Base-by-base conservation (phyloP, 345 rosid genomes). In the Toxicodendron radicans region DNA sequence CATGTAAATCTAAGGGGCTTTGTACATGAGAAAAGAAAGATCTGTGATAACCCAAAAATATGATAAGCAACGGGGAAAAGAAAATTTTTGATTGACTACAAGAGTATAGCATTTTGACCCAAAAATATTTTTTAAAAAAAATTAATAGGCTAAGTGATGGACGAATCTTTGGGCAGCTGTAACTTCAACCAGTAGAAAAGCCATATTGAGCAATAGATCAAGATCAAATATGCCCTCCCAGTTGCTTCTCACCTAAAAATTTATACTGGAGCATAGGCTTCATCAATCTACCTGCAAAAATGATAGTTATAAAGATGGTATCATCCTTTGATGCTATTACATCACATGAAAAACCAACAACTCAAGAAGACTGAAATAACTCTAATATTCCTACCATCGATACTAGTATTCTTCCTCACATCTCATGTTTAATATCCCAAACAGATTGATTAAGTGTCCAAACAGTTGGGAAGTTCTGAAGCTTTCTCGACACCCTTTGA, bases 401-500 rank as follows among this genome's bases (percentile, higher is more conserved):
- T 9, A 48, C 53, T 4, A 8, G 23, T 1, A 46, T 18, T 53
- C 21, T 62, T 51, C 41, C 58, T 41, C 58, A 16, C 48, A 64
- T 38, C 51, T 9, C 16, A 30, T 58, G 48, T 30, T n/a, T 58
- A 46, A 17, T 49, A 38, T 68, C 30, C 32, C 52, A 32, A 48
- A 38, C 43, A 13, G 18, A 21, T 43, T 52, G 18, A 21, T 43
- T 52, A 35, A 58, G 21, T 46, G 60, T 43, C 51, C 66, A 20
- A 30, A 43, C 10, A 16, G 24, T 20, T 61, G 21, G 27, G 64
- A 59, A 72, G 72, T 68, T 76, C 74, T 59, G 80, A 82, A 35
- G 83, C 80, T 48, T 74, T 77, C 70, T 70, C 73, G 27, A 78
- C 70, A 17, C 81, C 79, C 33, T 70, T 74, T 8, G 84, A 68